A percentile compares a stretch with the other conserved stretches of the same genome.
phyloP scores from a whole-genome alignment of 2,329 filamentous ascomycete species.

The Stagonosporopsis cucurbitacearum region DNA sequence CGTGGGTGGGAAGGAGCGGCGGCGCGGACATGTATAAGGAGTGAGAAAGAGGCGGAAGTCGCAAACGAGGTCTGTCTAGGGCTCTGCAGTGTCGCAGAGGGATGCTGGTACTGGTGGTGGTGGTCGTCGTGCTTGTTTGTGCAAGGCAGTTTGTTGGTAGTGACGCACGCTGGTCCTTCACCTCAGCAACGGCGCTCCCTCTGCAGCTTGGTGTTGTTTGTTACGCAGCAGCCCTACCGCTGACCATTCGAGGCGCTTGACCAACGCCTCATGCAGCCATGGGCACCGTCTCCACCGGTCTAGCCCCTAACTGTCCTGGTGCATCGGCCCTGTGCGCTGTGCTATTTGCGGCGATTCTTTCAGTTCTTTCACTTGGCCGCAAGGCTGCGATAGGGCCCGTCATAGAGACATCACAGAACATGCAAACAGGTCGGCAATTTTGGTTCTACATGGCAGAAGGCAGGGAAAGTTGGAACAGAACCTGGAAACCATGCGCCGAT shows the following conservation, averaged over 20 bases:
- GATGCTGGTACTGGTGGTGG: slow-evolving; percentile 1
- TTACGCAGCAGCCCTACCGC: slow-evolving; percentile 14
- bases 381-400: background rate
- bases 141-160: background rate
- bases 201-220: slow-evolving; percentile 16
- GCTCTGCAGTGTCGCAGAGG: slow-evolving; percentile 3
- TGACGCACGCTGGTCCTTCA: background rate
- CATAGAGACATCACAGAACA: background rate
- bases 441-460: background rate
- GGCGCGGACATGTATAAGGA: slow-evolving; percentile 27
- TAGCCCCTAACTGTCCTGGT: slow-evolving; percentile 2
- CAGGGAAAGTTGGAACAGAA: background rate
- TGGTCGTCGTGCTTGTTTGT: background rate
- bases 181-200: slow-evolving; percentile 13
- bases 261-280: slow-evolving; percentile 8
- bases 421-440: background rate
- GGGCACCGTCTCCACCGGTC: slow-evolving; percentile 11
- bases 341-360: slow-evolving; percentile 1
- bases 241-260: slow-evolving; percentile 14
- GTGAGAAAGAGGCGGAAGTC: slow-evolving; percentile 10
- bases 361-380: background rate
- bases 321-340: background rate
- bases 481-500: slow-evolving; percentile 5
- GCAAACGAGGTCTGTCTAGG: background rate
- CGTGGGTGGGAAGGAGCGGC: slow-evolving; percentile 26